These are phyloP conservation scores for Epichloe gansuensis DNA, from an alignment of 2,329 filamentous ascomycete species.

Conservation along the genomic window DNA sequence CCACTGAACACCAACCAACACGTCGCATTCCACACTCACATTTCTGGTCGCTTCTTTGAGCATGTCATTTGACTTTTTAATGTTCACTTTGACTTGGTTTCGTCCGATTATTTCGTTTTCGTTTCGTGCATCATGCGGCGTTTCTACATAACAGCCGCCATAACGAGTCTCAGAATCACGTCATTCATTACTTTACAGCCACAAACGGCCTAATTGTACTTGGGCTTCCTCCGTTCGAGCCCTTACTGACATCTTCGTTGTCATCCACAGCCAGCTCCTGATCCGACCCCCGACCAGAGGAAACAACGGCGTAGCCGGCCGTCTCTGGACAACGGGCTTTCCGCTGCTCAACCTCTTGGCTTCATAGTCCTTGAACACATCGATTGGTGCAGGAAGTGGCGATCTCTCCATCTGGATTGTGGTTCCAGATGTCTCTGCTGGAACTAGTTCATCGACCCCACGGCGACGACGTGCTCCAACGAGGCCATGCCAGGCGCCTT, in stretches of 20 bases:
- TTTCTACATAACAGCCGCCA: no score
- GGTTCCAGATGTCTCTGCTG: slow-evolving; percentile 10
- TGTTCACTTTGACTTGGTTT: no score
- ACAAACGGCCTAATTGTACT: slow-evolving; percentile 9
- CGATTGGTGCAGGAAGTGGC: not conserved
- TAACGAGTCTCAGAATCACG: no score
- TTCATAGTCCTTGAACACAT: not conserved
- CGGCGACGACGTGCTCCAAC: slow-evolving; percentile 25
- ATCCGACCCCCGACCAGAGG: not conserved
- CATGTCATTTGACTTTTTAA: no score
- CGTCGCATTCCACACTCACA: no score
- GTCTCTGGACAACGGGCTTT: not conserved
- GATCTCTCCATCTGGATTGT: slow-evolving; percentile 1
- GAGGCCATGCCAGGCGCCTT: slow-evolving; percentile 16
- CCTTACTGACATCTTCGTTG: not conserved
- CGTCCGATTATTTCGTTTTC: no score
- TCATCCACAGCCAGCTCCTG: not conserved
- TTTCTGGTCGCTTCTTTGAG: no score
- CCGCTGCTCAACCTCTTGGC: not conserved
- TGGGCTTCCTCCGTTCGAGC: slow-evolving; percentile 7
- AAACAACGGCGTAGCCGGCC: not conserved
- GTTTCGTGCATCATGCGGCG: no score
- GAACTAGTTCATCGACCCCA: slow-evolving; percentile 9
- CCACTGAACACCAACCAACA: no score
- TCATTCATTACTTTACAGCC: not conserved